These are phyloP conservation scores for Salvia splendens DNA, from an alignment of 257 asterid species.

Conservation along the genomic window DNA sequence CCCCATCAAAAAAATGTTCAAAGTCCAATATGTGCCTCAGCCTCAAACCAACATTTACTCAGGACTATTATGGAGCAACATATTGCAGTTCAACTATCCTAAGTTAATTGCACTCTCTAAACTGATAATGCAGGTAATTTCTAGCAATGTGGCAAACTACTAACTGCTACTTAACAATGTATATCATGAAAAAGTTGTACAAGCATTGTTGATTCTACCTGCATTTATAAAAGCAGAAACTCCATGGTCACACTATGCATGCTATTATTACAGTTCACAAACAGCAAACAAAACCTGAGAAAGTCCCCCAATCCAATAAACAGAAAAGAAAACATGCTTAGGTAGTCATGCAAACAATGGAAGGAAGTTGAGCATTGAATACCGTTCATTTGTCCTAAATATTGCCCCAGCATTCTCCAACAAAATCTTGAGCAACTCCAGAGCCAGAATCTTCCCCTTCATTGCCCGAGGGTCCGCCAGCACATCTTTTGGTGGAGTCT, in stretches of 20 bases:
- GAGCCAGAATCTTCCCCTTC: slow-evolving; percentile 95
- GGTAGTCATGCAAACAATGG: slow-evolving; percentile 5
- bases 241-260: slow-evolving; percentile 10
- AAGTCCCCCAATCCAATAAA: not conserved
- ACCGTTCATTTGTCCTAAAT: slow-evolving; percentile 98
- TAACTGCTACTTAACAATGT: not conserved
- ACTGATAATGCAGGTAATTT: not conserved
- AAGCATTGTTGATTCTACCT: not conserved
- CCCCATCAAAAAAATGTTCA: not conserved
- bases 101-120: slow-evolving; percentile 1
- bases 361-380: slow-evolving; percentile 30
- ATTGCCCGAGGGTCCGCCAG: slow-evolving; percentile 85
- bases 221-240: slow-evolving; percentile 1
- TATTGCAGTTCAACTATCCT: not conserved
- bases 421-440: slow-evolving; percentile 95
- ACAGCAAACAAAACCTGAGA: slow-evolving; percentile 9
- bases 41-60: slow-evolving; percentile 13
- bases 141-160: not conserved
- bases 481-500: slow-evolving; percentile 96
- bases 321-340: slow-evolving; percentile 7
- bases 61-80: not conserved
- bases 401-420: slow-evolving; percentile 98
- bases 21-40: not conserved
- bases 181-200: not conserved
- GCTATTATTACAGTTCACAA: slow-evolving; percentile 7